These are phyloP conservation scores for Pelargonium cotyledonis DNA, from an alignment of 441 rosid genomes.

Conservation along the genomic window DNA sequence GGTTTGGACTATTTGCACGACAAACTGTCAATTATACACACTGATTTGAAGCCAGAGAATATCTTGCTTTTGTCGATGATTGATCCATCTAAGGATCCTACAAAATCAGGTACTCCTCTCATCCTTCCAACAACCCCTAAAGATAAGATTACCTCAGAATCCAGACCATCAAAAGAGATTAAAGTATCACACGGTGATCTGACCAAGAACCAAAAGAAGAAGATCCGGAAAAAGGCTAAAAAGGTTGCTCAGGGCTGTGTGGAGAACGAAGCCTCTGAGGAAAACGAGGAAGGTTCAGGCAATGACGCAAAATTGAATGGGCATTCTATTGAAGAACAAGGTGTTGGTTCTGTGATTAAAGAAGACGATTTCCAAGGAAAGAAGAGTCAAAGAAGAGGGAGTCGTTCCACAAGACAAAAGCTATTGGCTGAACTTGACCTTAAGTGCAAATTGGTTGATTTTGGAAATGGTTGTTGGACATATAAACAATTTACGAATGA, in stretches of 20 bases:
- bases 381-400: constrained; percentile 42
- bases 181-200: constrained; percentile 44
- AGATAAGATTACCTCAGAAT: constrained; percentile 32
- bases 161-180: constrained; percentile 29
- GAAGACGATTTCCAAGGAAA: constrained; percentile 29
- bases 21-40: constrained; percentile 54
- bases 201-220: constrained; percentile 67
- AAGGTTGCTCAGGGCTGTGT: constrained; percentile 46
- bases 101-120: constrained; percentile 38
- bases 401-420: constrained; percentile 43
- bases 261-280: constrained; percentile 37
- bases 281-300: constrained; percentile 30
- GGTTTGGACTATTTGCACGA: constrained; percentile 66
- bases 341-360: constrained; percentile 26
- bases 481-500: constrained; percentile 67
- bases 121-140: constrained; percentile 33
- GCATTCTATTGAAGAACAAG: constrained; percentile 27
- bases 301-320: constrained; percentile 28
- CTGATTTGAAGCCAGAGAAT: constrained; percentile 75
- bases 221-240: constrained; percentile 65
- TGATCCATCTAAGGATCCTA: constrained; percentile 51
- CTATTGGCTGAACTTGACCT: constrained; percentile 42
- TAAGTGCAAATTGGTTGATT: constrained; percentile 64
- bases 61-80: constrained; percentile 53
- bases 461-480: constrained; percentile 79